Base-by-base conservation (phyloP, 2,329 filamentous ascomycete species). In the Diaporthe vexans region DNA sequence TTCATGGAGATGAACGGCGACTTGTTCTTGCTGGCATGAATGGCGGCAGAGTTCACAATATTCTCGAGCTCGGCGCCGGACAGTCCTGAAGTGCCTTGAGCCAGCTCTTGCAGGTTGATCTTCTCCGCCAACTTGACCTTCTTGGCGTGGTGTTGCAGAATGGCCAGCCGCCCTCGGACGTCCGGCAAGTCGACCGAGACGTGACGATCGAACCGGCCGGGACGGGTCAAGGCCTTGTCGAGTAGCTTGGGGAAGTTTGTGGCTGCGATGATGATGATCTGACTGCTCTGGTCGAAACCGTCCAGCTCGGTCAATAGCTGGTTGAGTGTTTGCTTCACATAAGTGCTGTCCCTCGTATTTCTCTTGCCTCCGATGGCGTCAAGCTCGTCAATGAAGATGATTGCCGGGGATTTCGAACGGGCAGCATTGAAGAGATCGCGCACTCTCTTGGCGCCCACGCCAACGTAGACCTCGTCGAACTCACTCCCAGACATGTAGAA, bases 401-500 rank as follows among this genome's bases (percentile, higher is more conserved):
- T 99, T 21, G 82, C 81, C 1, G 82, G 82, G 24, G 82, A 78
- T 77, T 83, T 83, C 65, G 79, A 77, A 76, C 83, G 81, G 29
- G 82, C 82, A 3, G 79, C 78, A 54, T 79, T 75, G 73, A 84
- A 84, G 51, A 84, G 80, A 58, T 84, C 97, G 74, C 97, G 94
- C 65, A 99, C 96, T 80, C 97, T 94, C 88, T 99, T 83, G 48
- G 82, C 82, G 63, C 82, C 82, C 15, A 99, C 97, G 81, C 97
- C 97, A 48, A 99, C 97, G 81, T 98, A 99, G 70, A 99, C 93
- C 84, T 99, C 97, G 81, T 99, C 97, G 81, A 99, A 99, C 83
- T 99, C 97, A 74, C 95, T 97, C 68, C 97, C 97, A 81, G 97
- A 99, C 96, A 99, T 98, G 89, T 98, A 99, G 89, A 98, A 99